Conservation (phyloP, 2,329 filamentous ascomycete genomes). For the Lachnellula willkommii region DNA sequence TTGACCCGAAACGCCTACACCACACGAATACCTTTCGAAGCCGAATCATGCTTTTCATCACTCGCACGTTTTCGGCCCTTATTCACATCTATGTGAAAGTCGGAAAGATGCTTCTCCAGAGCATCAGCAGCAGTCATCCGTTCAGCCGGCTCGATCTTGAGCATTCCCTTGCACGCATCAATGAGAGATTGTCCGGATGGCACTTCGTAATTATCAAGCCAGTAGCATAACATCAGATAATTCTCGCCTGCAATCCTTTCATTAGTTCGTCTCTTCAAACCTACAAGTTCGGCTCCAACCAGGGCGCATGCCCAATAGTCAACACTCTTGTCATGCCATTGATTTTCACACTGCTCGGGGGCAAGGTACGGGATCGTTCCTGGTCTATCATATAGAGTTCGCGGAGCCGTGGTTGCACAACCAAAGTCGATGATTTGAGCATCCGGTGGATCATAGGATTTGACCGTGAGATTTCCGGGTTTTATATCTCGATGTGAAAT, state of each 20-base stretch:
- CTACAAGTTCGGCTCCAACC: conserved; percentile 8
- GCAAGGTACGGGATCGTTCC: conserved; percentile 23
- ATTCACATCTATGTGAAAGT: background rate
- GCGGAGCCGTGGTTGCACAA: conserved; percentile 12
- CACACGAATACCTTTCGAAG: background rate
- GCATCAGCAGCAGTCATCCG: conserved; percentile 6
- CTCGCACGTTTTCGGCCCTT: conserved; percentile 4
- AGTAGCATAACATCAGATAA: background rate
- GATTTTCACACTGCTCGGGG: conserved; percentile 14
- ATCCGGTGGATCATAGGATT: conserved; percentile 19
- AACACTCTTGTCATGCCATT: conserved; percentile 12
- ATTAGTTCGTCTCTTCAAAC: conserved; percentile 4
- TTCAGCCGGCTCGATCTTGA: conserved; percentile 6
- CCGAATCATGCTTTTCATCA: background rate
- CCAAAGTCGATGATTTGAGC: conserved; percentile 23
- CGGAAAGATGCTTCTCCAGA: conserved; percentile 1
- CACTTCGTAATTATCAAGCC: conserved; percentile 1
- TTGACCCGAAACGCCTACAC: background rate
- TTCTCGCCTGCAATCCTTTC: conserved; percentile 5
- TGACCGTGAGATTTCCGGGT: conserved; percentile 14
- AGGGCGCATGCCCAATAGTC: conserved; percentile 20
- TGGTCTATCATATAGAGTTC: conserved; percentile 16
- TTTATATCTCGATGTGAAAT: conserved; percentile 22
- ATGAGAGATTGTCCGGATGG: background rate
- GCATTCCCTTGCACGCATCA: conserved; percentile 2